Conservation (phyloP, 306 rosid genomes). For the Lotus japonicus region DNA sequence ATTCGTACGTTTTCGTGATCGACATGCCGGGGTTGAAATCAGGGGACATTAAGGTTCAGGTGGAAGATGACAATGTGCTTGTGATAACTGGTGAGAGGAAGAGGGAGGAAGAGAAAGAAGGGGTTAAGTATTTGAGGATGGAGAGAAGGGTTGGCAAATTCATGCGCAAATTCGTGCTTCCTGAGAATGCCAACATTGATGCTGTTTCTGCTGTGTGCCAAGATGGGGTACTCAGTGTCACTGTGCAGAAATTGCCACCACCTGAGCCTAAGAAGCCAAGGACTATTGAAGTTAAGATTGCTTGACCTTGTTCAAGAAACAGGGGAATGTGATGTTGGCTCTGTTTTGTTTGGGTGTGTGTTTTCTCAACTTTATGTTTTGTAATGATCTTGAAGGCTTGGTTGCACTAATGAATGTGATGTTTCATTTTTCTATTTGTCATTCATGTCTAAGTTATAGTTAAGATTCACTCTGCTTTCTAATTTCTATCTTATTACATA, state of each 20-base stretch:
- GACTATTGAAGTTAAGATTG: constrained; percentile 28
- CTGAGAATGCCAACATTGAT: constrained; percentile 55
- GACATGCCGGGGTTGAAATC: constrained; percentile 79
- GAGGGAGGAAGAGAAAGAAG: constrained; percentile 66
- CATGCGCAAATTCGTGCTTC: constrained; percentile 64
- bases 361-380: too few species aligned
- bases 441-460: too few species aligned
- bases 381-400: too few species aligned
- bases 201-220: constrained; percentile 55
- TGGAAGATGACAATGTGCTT: constrained; percentile 64
- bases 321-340: too few species aligned
- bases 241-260: constrained; percentile 61
- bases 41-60: constrained; percentile 65
- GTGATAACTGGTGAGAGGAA: constrained; percentile 60
- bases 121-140: constrained; percentile 59
- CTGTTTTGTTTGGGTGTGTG: too few species aligned
- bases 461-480: too few species aligned
- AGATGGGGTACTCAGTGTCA: constrained; percentile 63
- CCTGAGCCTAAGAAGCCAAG: constrained; percentile 73
- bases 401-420: too few species aligned
- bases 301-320: neutral
- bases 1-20: constrained; percentile 46
- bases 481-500: too few species aligned
- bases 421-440: too few species aligned
- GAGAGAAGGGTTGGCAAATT: constrained; percentile 69